Base-by-base conservation (phyloP, 805 yeast genomes). In the Torulaspora maleeae region DNA sequence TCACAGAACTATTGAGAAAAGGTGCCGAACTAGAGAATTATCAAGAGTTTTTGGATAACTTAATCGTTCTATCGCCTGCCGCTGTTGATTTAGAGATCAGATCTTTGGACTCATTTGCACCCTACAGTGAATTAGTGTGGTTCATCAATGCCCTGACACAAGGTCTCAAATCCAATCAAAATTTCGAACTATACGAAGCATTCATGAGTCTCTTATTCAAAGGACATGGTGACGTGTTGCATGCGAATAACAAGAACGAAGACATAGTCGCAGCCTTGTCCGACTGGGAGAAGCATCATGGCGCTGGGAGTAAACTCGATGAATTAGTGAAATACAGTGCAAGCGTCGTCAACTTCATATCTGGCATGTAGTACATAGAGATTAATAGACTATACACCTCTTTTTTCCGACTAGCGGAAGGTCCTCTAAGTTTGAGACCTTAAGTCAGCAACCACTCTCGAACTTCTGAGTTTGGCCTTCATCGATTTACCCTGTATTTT, bases 71-170 rank as follows among this genome's bases (percentile, higher is more conserved):
- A 29, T 74, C 96, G 0, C 96, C 97, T 4, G 74, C 96, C 1
- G 67, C 77, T 2, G 74, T 88, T 20, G 98, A 93, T 62, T 65
- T 93, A 47, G 99, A 93, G 64, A 80, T 93, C 47, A 80, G 95
- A 57, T 83, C 96, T 2, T 64, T 93, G 51, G 76, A 80, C 53
- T 63, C 83, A 1, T 68, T 74, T 40, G 79, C 82, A 16, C 95
- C 95, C 12, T 77, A 78, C 44, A 60, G 66, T 9, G 97, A 91
- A 67, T 63, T 89, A 54, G 60, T 75, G 0, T 64, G 70, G 50
- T 88, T 91, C 53, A 70, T 89, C 11, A 66, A 71, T n/a, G 90
- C 95, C 0, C 60, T 93, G 52, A 70, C 76, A 3, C 66, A 63
- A 37, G 95, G 91, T 1, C 61, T 86, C 37, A 53, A 60, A 5